These are phyloP conservation scores for Suillus subaureus DNA, from an alignment of 768 basidiomycete genomes.

Conservation along the genomic window DNA sequence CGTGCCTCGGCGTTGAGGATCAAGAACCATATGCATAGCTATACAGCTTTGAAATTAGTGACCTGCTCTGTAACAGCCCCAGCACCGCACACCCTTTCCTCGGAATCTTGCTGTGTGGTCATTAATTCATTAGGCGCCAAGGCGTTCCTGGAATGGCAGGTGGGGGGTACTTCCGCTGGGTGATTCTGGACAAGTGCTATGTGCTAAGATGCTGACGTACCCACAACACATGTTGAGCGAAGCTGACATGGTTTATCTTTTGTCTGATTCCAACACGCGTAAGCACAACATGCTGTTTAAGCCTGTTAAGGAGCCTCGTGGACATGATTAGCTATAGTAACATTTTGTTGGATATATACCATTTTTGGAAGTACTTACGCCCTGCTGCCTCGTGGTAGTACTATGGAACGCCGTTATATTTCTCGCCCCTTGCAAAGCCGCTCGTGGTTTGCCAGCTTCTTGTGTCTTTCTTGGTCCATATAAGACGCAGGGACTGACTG, in stretches of 20 bases:
- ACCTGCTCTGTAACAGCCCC: neutral
- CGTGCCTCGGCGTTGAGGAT: neutral
- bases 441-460: conserved; percentile 9
- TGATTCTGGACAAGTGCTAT: neutral
- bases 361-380: conserved; percentile 4
- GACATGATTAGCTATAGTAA: neutral
- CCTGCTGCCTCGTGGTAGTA: conserved; percentile 1
- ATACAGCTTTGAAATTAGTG: neutral
- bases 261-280: conserved; percentile 8
- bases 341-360: neutral
- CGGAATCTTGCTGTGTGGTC: neutral
- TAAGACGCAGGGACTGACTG: conserved; percentile 25
- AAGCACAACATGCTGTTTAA: neutral
- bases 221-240: neutral
- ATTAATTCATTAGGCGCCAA: neutral
- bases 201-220: neutral
- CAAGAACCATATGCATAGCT: neutral
- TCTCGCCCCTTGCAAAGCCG: conserved; percentile 4
- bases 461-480: conserved; percentile 17
- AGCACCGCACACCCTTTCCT: neutral
- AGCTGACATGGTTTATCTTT: neutral
- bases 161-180: neutral
- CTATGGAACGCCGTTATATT: neutral
- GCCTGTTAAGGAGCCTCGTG: neutral
- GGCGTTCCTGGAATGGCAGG: neutral